Evolutionary conservation across 1,284 basidiomycete genomes (phyloP).

Genomic region (Mycosarcoma mackinlayi): DNA sequence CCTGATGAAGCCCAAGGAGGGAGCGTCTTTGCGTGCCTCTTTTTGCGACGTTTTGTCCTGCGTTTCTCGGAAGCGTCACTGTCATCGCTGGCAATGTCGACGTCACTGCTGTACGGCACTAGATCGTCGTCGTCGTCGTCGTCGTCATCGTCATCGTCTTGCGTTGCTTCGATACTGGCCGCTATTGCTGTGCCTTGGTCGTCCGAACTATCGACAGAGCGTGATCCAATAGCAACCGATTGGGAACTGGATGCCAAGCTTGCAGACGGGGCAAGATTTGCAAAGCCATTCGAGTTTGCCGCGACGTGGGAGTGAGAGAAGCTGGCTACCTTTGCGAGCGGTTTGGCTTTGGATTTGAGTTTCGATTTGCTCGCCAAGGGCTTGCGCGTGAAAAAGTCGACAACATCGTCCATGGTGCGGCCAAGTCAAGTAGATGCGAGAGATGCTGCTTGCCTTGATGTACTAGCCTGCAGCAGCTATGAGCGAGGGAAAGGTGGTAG

Average conservation of each 20-base stretch:
- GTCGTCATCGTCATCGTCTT: conserved; percentile 13
- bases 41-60: conserved; percentile 28
- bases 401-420: conserved; percentile 36
- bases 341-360: conserved; percentile 12
- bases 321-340: background rate
- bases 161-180: background rate
- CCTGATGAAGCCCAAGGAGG: conserved; percentile 25
- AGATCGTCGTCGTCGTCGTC: conserved; percentile 18
- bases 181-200: background rate
- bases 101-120: conserved; percentile 16
- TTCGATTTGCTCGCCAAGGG: conserved; percentile 12
- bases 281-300: background rate
- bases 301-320: background rate
- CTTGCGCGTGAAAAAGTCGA: conserved; percentile 37
- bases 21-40: conserved; percentile 13
- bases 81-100: conserved; percentile 17
- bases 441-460: no score
- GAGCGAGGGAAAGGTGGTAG: background rate
- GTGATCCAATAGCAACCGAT: conserved; percentile 2
- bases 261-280: background rate
- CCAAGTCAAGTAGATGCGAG: background rate
- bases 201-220: background rate
- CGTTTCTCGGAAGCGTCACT: conserved; percentile 18
- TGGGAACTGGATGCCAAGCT: background rate
- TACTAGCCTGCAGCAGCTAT: background rate